Evolutionary conservation across 805 yeast genomes (phyloP).

Genomic region (Sugiyamaella americana): DNA sequence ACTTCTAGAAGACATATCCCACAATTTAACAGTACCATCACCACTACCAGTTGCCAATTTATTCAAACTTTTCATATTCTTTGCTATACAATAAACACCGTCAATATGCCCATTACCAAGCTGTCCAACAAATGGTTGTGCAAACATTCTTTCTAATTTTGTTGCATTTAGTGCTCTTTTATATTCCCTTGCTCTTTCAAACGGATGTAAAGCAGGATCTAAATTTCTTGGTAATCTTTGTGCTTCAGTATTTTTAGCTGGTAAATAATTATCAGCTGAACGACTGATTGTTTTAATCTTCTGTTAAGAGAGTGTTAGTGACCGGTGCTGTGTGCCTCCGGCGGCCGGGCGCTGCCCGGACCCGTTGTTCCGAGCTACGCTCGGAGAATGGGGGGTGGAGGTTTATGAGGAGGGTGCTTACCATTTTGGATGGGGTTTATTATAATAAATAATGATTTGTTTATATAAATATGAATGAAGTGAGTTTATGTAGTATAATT

Average conservation of each 20-base stretch:
- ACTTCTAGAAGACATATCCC: slow-evolving; percentile 79
- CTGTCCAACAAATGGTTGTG: slow-evolving; percentile 94
- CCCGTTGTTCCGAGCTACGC: too few species aligned
- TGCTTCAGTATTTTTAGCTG: slow-evolving; percentile 85
- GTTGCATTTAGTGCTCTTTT: slow-evolving; percentile 93
- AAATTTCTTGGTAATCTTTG: slow-evolving; percentile 81
- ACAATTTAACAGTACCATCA: slow-evolving; percentile 89
- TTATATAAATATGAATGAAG: too few species aligned
- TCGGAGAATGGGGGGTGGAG: too few species aligned
- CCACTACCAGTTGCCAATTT: slow-evolving; percentile 89
- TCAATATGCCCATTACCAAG: slow-evolving; percentile 92
- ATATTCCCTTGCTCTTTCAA: slow-evolving; percentile 94
- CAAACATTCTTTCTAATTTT: slow-evolving; percentile 92
- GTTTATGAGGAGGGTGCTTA: too few species aligned
- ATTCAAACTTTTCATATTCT: slow-evolving; percentile 61
- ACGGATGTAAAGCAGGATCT: slow-evolving; percentile 92
- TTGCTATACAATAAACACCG: slow-evolving; percentile 85
- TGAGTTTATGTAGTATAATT: too few species aligned
- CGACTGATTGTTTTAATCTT: slow-evolving; percentile 84
- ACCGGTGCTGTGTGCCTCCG: too few species aligned
- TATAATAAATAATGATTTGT: too few species aligned
- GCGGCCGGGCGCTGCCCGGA: too few species aligned
- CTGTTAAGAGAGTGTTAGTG: too few species aligned
- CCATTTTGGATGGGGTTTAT: too few species aligned
- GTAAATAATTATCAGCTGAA: slow-evolving; percentile 87